Percentiles rank a stretch among this genome's conserved stretches.
phyloP scores from a whole-genome alignment of 768 basidiomycete species.

The Lactarius pseudohatsudake region DNA sequence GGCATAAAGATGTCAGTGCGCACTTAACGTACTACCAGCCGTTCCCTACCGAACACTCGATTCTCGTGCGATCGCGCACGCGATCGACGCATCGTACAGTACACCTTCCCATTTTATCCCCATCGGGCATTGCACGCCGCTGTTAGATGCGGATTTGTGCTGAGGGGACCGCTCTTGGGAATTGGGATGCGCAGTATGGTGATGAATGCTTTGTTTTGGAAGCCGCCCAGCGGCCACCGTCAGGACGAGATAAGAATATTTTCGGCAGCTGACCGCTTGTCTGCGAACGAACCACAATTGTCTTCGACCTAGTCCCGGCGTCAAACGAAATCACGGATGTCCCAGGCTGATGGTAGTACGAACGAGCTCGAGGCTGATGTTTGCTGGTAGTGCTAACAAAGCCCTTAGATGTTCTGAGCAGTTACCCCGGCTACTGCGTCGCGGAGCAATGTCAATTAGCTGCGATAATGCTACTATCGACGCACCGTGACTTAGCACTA shows the following conservation, averaged over 20 bases:
- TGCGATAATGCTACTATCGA: neutral
- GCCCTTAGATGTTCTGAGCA: neutral
- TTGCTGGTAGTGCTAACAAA: neutral
- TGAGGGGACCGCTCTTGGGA: constrained; percentile 1
- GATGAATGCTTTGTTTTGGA: constrained; percentile 18
- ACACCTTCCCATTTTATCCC: neutral
- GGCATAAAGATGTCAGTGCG: neutral
- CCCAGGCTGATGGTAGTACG: neutral
- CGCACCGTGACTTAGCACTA: constrained; percentile 4
- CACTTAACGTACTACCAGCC: neutral
- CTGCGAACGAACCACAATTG: neutral
- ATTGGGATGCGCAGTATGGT: constrained; percentile 5
- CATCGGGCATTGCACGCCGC: neutral
- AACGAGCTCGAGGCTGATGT: neutral
- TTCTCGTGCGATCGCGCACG: no score
- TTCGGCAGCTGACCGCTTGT: neutral
- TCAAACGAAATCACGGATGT: no score
- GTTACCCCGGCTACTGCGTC: neutral
- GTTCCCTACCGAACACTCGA: neutral
- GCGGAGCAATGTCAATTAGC: neutral
- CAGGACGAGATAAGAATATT: constrained; percentile 2
- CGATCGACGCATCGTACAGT: neutral
- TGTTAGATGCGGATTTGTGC: neutral
- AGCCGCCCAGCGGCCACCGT: constrained; percentile 2
- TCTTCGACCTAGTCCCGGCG: no score